Evolutionary conservation across 1,284 basidiomycete species (phyloP).

Genomic region (Gymnopus androsaceus): DNA sequence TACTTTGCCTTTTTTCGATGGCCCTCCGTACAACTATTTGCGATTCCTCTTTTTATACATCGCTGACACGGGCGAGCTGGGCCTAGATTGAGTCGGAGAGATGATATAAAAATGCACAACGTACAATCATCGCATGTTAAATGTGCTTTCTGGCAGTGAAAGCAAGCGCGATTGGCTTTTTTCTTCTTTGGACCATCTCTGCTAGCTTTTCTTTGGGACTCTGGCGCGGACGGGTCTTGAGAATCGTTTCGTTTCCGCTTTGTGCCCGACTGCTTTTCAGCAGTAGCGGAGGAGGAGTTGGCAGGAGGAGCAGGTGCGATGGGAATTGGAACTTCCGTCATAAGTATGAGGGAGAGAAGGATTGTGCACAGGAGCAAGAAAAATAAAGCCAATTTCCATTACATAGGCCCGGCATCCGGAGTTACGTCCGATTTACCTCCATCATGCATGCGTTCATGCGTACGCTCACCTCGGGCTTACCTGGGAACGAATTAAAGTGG

Average conservation of each 20-base stretch:
- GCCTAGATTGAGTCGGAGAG: slow-evolving; percentile 20
- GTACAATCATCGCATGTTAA: slow-evolving; percentile 96
- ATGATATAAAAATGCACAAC: slow-evolving; percentile 31
- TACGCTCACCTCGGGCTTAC: slow-evolving; percentile 41
- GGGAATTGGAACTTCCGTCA: slow-evolving; percentile 11
- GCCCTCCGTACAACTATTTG: slow-evolving; percentile 88
- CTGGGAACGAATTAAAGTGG: slow-evolving; percentile 62
- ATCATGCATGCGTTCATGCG: neutral
- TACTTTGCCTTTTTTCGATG: slow-evolving; percentile 98
- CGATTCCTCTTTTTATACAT: slow-evolving; percentile 92
- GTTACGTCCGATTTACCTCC: slow-evolving; percentile 22
- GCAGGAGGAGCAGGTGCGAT: slow-evolving; percentile 12
- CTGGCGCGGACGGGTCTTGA: slow-evolving; percentile 41
- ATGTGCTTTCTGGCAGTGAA: slow-evolving; percentile 94
- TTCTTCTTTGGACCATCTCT: slow-evolving; percentile 85
- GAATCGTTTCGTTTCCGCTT: slow-evolving; percentile 44
- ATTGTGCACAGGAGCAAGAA: slow-evolving; percentile 1
- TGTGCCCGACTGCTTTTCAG: slow-evolving; percentile 24
- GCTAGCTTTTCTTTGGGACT: slow-evolving; percentile 52
- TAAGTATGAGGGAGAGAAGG: slow-evolving; percentile 1
- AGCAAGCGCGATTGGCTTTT: slow-evolving; percentile 86
- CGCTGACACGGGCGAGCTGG: slow-evolving; percentile 92
- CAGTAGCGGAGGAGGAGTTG: neutral
- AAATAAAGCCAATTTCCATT: neutral
- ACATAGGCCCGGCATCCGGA: slow-evolving; percentile 21